Evolutionary conservation across 768 basidiomycete genomes (phyloP).

Genomic region (Cystofilobasidium bisporidii): DNA sequence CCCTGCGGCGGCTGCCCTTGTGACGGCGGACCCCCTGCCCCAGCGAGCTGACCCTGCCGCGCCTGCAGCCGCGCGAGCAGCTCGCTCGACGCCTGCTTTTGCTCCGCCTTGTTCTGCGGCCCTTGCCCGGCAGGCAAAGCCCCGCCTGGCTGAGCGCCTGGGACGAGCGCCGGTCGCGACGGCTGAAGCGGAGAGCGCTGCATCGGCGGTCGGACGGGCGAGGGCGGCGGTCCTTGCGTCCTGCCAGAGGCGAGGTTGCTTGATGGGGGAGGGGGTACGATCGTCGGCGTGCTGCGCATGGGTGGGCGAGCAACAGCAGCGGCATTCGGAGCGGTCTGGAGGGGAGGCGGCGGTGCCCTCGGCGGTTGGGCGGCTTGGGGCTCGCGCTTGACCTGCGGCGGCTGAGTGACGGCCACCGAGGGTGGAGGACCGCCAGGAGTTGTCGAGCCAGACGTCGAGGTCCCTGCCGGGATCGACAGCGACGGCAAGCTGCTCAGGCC

Average conservation of each 20-base stretch:
- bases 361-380: neutral
- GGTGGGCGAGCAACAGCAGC: neutral
- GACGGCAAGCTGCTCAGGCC: too few species aligned
- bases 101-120: neutral
- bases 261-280: neutral
- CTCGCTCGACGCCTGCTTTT: constrained; percentile 7
- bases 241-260: too few species aligned
- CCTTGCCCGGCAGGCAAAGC: neutral
- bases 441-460: neutral
- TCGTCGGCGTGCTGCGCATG: neutral
- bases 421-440: neutral
- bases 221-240: neutral
- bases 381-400: neutral
- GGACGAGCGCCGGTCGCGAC: neutral
- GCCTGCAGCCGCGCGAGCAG: neutral
- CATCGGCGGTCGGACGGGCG: neutral
- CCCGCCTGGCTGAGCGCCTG: neutral
- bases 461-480: neutral
- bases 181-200: neutral
- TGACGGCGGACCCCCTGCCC: neutral
- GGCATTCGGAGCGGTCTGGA: neutral
- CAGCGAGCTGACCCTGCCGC: neutral
- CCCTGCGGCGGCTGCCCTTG: neutral
- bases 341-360: neutral
- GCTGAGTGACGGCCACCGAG: neutral